A percentile compares a stretch with the other conserved stretches of the same genome.
Conservation (phyloP, 805 yeast species). For the Ogataea degrootiae region DNA sequence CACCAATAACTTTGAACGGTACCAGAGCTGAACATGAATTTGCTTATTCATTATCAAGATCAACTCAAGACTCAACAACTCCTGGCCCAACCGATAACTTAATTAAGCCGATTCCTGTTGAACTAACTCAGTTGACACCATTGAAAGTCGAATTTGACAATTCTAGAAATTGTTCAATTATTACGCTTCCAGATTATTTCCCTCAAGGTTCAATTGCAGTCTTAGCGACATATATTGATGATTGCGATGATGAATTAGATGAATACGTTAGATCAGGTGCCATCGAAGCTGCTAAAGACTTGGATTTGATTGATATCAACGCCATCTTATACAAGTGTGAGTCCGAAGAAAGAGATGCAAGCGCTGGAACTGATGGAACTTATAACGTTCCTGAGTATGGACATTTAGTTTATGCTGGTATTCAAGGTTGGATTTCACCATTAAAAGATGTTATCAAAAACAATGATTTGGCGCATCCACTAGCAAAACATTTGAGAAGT, state of each 20-base stretch:
- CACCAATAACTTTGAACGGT: slow-evolving; percentile 57
- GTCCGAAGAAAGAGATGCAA: slow-evolving; percentile 80
- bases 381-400: slow-evolving; percentile 77
- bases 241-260: slow-evolving; percentile 64
- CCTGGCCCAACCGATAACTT: slow-evolving; percentile 32
- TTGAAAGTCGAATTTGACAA: slow-evolving; percentile 45
- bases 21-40: slow-evolving; percentile 53
- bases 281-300: slow-evolving; percentile 57
- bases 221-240: slow-evolving; percentile 62
- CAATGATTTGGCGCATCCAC: slow-evolving; percentile 80
- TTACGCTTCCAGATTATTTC: slow-evolving; percentile 58
- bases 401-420: slow-evolving; percentile 74
- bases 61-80: slow-evolving; percentile 43
- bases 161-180: slow-evolving; percentile 40
- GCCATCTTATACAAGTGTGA: slow-evolving; percentile 73
- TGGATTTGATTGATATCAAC: slow-evolving; percentile 68
- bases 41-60: slow-evolving; percentile 50
- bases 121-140: slow-evolving; percentile 46
- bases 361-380: slow-evolving; percentile 66
- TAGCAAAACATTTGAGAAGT: slow-evolving; percentile 71
- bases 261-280: slow-evolving; percentile 71
- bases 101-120: slow-evolving; percentile 64
- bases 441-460: slow-evolving; percentile 54
- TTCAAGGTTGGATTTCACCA: slow-evolving; percentile 86
- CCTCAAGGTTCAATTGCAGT: slow-evolving; percentile 92